Conservation (phyloP, 495 filamentous ascomycete species). For the Penicillium paradoxum region DNA sequence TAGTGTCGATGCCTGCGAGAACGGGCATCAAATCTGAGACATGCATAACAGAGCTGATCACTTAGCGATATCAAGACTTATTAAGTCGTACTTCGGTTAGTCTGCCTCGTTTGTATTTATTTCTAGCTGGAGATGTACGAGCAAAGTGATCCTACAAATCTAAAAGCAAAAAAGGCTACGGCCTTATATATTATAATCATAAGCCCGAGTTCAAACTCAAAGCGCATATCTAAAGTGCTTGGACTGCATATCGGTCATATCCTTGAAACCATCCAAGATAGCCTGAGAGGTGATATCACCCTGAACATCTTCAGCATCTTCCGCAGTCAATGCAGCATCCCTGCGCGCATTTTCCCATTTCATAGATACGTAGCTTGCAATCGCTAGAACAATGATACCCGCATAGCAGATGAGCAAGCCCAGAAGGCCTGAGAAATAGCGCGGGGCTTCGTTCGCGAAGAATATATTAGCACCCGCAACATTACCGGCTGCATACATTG, state of each 20-base stretch:
- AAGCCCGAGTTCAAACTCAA: constrained; percentile 7
- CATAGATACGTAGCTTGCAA: constrained; percentile 24
- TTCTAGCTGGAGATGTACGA: too few relatives aligned
- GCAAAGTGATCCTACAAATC: not conserved
- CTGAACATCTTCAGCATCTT: constrained; percentile 10
- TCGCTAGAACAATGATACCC: constrained; percentile 26
- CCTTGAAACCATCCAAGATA: constrained; percentile 40
- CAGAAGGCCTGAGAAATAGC: constrained; percentile 32
- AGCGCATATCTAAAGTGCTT: constrained; percentile 42
- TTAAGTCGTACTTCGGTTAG: too few relatives aligned
- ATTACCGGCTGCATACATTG: constrained; percentile 35
- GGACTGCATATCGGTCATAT: constrained; percentile 46
- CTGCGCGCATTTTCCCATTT: constrained; percentile 25
- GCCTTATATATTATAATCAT: not conserved
- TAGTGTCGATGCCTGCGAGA: too few relatives aligned
- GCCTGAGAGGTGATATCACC: constrained; percentile 17
- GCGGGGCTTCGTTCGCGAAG: constrained; percentile 31
- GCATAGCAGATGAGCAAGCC: constrained; percentile 34
- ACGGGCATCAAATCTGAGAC: too few relatives aligned
- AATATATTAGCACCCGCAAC: constrained; percentile 45
- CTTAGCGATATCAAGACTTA: too few relatives aligned
- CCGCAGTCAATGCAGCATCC: constrained; percentile 15
- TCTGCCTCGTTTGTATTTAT: too few relatives aligned
- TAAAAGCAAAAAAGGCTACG: not conserved
- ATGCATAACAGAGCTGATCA: too few relatives aligned